Evolutionary conservation across 129 eudicot species (phyloP).

Genomic region (Arctium minus): DNA sequence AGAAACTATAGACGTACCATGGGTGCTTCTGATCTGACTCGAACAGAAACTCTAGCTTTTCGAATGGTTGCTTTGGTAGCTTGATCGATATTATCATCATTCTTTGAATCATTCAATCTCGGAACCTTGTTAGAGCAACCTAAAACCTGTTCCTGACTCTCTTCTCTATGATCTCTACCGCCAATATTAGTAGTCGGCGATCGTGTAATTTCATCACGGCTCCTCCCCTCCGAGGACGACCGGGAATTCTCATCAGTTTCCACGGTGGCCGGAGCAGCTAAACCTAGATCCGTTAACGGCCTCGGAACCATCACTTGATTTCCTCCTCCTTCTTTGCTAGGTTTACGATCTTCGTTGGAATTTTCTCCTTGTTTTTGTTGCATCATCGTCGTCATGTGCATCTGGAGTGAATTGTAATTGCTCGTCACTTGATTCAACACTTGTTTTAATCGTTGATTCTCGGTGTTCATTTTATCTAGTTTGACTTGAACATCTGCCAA

Average conservation of each 20-base stretch:
- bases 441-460: conserved; percentile 43
- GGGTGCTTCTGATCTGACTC: conserved; percentile 80
- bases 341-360: conserved; percentile 19
- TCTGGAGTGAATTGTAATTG: conserved; percentile 39
- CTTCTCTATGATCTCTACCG: conserved; percentile 23
- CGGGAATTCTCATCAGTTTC: conserved; percentile 35
- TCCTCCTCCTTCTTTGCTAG: conserved; percentile 18
- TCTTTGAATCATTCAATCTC: conserved; percentile 17
- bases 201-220: conserved; percentile 17
- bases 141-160: conserved; percentile 34
- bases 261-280: conserved; percentile 16
- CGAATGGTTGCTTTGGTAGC: conserved; percentile 75
- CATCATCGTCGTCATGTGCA: conserved; percentile 42
- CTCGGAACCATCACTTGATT: conserved; percentile 22
- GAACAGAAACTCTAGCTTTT: conserved; percentile 79
- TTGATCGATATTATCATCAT: conserved; percentile 40
- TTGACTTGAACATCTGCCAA: conserved; percentile 35
- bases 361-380: conserved; percentile 31
- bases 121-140: conserved; percentile 42
- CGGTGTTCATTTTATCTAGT: conserved; percentile 35
- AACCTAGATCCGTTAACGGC: conserved; percentile 53
- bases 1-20: conserved; percentile 40
- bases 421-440: conserved; percentile 30
- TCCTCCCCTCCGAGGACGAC: conserved; percentile 44
- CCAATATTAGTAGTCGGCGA: conserved; percentile 10